Evolutionary conservation across 257 asterid genomes (phyloP), one percentile per base, ranked within the genome.

Genomic region (Nicotiana attenuata): DNA sequence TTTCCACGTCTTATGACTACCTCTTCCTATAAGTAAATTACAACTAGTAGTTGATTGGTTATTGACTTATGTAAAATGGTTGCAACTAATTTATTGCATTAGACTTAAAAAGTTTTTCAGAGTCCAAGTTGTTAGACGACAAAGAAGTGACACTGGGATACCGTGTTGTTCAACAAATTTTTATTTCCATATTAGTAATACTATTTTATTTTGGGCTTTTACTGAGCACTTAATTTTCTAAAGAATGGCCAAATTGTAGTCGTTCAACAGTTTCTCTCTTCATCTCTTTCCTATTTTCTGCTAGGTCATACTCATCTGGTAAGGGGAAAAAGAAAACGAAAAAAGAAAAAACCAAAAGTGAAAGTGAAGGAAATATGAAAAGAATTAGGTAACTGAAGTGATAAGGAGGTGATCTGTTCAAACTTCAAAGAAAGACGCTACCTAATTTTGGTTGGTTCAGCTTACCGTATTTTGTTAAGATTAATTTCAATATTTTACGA

Each of bases 151-250:
- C 38, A 38, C 76, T 82, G 81, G 78, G 35, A 84, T 67, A 78
- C 77, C 84, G 55, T 87, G 87, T 89, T 80, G 92, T 86, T 86
- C 88, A 91, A 88, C 91, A 69, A 82, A 71, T 35, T n/a, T n/a
- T 47, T 17, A 1, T 69, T 19, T 24, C 22, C 60, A 45, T 71
- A 53, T 5, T 15, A 14, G 7, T 52, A 52, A 19, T 55, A 55
- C n/a, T 55, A 55, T 55, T 19, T 57, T 17, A 57, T 17, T 19
- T 19, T 57, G 64, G 26, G 64, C 10, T 80, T 57, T 38, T 17
- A 5, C 22, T 64, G 13, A 8, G 19, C 24, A 15, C 17, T 14
- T 79, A 35, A 11, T 28, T 14, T 77, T 15, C 24, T 65, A 15
- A 0, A 2, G 7, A 53, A 29, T 50, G 41, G 68, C 26, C 67